These are phyloP conservation scores for Oryza officinalis DNA, from an alignment of 176 grass and related monocot species.

Conservation along the genomic window DNA sequence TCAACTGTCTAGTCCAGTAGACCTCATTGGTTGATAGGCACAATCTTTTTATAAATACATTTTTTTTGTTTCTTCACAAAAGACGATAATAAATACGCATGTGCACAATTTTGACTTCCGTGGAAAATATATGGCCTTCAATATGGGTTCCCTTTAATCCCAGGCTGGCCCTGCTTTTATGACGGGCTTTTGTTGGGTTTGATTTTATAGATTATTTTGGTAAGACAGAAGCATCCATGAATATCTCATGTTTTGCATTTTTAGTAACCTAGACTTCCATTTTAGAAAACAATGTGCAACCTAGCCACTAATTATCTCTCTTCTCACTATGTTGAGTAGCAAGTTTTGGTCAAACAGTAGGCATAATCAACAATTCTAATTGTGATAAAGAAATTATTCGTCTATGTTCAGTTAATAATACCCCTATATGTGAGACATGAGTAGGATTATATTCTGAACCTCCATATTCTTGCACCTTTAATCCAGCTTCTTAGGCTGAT, in stretches of 20 bases:
- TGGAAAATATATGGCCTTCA: background rate
- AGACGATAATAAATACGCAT: slow-evolving; percentile 1
- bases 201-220: slow-evolving; percentile 22
- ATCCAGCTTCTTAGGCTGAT: background rate
- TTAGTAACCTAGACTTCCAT: background rate
- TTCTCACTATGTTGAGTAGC: background rate
- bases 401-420: background rate
- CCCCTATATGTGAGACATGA: background rate
- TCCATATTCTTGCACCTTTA: background rate
- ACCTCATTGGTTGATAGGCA: background rate
- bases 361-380: background rate
- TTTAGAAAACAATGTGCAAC: background rate
- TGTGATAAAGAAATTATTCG: slow-evolving; percentile 15
- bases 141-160: background rate
- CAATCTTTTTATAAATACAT: background rate
- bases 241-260: background rate
- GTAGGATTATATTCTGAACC: slow-evolving; percentile 1
- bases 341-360: background rate
- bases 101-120: background rate
- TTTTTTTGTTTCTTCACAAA: slow-evolving; percentile 7
- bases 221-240: background rate
- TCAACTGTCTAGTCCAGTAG: background rate
- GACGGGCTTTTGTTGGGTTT: slow-evolving; percentile 15
- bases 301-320: background rate
- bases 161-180: background rate